A percentile compares a stretch with the other conserved stretches of the same genome.
phyloP scores from a whole-genome alignment of 2,329 filamentous ascomycete genomes.

The Penicillium sp. region DNA sequence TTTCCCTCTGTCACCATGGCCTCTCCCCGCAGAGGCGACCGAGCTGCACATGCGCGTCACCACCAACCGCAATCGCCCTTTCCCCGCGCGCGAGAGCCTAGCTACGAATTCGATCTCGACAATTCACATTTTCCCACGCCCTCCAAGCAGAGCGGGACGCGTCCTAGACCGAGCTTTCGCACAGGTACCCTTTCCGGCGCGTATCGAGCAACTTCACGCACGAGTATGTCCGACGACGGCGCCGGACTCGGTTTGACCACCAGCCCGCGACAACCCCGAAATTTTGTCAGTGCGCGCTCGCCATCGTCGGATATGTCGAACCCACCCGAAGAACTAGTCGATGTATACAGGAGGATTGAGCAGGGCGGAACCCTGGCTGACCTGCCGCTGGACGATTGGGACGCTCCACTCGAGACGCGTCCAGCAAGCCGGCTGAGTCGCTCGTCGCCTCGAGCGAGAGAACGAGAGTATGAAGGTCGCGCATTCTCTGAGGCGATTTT shows the following conservation, averaged over 20 bases:
- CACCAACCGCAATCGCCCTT: conserved; percentile 42
- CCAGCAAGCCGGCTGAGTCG: conserved; percentile 21
- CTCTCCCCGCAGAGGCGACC: conserved; percentile 38
- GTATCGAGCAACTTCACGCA: conserved; percentile 44
- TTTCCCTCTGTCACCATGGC: conserved; percentile 38
- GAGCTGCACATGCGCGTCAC: conserved; percentile 39
- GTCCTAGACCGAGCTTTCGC: conserved; percentile 42
- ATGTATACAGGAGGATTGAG: conserved; percentile 49
- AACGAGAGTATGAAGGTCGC: conserved; percentile 29
- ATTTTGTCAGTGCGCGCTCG: conserved; percentile 35
- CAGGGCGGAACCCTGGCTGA: conserved; percentile 46
- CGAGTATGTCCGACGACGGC: conserved; percentile 36
- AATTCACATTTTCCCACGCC: conserved; percentile 38
- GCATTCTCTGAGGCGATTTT: conserved; percentile 41
- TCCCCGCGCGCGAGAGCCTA: conserved; percentile 37
- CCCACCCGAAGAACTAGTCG: conserved; percentile 47
- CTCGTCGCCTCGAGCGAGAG: conserved; percentile 30
- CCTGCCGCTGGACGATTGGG: conserved; percentile 40
- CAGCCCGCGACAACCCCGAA: conserved; percentile 40
- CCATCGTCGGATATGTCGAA: conserved; percentile 44
- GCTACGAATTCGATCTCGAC: conserved; percentile 38
- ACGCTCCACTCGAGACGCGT: conserved; percentile 21
- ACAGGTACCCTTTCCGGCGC: conserved; percentile 49
- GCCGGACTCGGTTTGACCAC: conserved; percentile 30
- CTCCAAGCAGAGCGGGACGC: conserved; percentile 37